Percentiles rank a stretch among this genome's conserved stretches.
Evolutionary conservation across 1,284 basidiomycete species (phyloP).

Genomic region (Porodaedalea pini): DNA sequence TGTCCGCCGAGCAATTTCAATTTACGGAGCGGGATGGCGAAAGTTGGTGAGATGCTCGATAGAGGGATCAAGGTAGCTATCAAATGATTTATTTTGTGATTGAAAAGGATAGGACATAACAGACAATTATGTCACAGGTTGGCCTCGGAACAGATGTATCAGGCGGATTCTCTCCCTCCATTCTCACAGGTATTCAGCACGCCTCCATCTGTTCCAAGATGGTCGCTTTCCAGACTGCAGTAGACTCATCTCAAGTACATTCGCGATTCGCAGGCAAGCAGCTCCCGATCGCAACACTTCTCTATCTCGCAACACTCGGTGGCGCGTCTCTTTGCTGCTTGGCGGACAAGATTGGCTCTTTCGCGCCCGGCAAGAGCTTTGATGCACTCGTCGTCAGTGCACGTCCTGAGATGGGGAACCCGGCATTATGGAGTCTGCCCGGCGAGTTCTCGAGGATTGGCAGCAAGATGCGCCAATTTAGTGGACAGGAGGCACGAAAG

Average conservation of each 20-base stretch:
- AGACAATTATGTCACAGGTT: conserved; percentile 46
- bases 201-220: conserved; percentile 84
- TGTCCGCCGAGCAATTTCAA: conserved; percentile 95
- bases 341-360: conserved; percentile 70
- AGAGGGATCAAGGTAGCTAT: conserved; percentile 73
- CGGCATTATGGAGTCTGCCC: conserved; percentile 56
- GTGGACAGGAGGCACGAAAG: conserved; percentile 31
- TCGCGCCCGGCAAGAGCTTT: conserved; percentile 81
- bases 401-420: conserved; percentile 50
- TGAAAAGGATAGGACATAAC: neutral
- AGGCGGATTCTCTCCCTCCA: conserved; percentile 84
- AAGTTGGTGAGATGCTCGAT: conserved; percentile 78
- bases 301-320: conserved; percentile 90
- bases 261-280: conserved; percentile 55
- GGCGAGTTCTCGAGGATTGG: conserved; percentile 30
- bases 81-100: neutral
- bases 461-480: conserved; percentile 22
- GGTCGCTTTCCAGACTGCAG: conserved; percentile 42
- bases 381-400: conserved; percentile 78
- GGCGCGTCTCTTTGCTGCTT: conserved; percentile 85
- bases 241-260: conserved; percentile 17
- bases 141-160: conserved; percentile 90
- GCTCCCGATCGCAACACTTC: conserved; percentile 71
- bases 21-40: conserved; percentile 79
- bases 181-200: conserved; percentile 79